Evolutionary conservation across 192 early-diverging fungal genomes (phyloP).

Genomic region (Funneliformis mosseae): DNA sequence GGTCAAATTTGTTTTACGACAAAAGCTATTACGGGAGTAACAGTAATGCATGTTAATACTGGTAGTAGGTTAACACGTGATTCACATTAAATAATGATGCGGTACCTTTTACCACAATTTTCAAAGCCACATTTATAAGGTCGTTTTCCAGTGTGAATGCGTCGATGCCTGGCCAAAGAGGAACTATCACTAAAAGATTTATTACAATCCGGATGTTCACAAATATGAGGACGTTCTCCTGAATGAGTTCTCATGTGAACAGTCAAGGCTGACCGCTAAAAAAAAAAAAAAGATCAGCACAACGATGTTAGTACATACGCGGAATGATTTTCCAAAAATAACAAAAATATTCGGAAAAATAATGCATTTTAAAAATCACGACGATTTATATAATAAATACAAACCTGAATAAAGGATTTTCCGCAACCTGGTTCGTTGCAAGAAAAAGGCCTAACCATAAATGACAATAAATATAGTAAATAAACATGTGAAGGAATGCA

Average conservation of each 20-base stretch:
- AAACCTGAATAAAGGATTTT: constrained; percentile 77
- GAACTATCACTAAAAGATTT: constrained; percentile 79
- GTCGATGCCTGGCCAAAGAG: constrained; percentile 74
- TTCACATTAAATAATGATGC: too few relatives aligned
- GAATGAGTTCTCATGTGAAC: constrained; percentile 80
- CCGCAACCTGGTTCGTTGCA: constrained; percentile 67
- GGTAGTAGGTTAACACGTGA: too few relatives aligned
- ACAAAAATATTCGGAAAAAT: neutral
- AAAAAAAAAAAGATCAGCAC: neutral
- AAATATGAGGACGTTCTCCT: constrained; percentile 74
- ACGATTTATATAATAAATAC: neutral
- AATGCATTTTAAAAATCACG: too few relatives aligned
- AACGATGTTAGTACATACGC: too few relatives aligned
- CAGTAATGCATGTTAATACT: too few relatives aligned
- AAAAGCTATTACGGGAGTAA: constrained; percentile 39
- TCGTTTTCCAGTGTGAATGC: constrained; percentile 66
- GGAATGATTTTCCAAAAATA: too few relatives aligned
- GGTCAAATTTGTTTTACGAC: constrained; percentile 56
- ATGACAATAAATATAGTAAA: constrained; percentile 1
- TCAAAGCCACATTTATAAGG: constrained; percentile 59
- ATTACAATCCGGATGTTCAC: constrained; percentile 67
- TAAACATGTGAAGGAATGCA: neutral
- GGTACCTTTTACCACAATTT: constrained; percentile 46
- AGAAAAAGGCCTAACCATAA: constrained; percentile 56
- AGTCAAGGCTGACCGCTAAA: constrained; percentile 72